A percentile compares a stretch with the other conserved stretches of the same genome.
phyloP scores from a whole-genome alignment of 208 protist species.

The Trypanosoma conorhini region DNA sequence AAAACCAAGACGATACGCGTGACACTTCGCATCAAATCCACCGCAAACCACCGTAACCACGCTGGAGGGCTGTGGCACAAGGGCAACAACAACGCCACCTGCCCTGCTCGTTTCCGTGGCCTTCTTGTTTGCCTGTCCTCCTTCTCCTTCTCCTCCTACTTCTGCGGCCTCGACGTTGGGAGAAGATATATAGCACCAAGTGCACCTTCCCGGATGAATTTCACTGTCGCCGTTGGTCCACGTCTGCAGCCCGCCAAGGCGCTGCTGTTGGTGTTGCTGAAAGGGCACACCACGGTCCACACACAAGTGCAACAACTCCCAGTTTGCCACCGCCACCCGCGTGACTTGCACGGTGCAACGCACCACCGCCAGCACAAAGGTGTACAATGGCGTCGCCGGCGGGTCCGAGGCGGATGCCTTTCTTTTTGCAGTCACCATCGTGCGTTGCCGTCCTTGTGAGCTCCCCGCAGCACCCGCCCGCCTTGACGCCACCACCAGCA shows the following conservation, averaged over 20 bases:
- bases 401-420: neutral
- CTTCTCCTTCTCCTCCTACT: neutral
- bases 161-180: neutral
- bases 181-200: conserved; percentile 17
- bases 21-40: conserved; percentile 19
- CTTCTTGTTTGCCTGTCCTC: neutral
- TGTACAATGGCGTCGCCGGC: conserved; percentile 7
- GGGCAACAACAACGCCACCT: conserved; percentile 22
- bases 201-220: conserved; percentile 19
- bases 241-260: neutral
- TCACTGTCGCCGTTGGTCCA: neutral
- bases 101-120: neutral
- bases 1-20: conserved; percentile 24
- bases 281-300: conserved; percentile 29
- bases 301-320: conserved; percentile 28
- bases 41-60: conserved; percentile 19
- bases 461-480: neutral
- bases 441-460: neutral
- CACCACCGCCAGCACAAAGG: conserved; percentile 26
- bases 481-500: conserved; percentile 13
- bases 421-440: neutral
- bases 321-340: conserved; percentile 1
- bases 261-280: conserved; percentile 4
- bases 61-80: conserved; percentile 21
- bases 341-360: conserved; percentile 10